These are phyloP conservation scores for Aureococcus anophagefferens DNA, from an alignment of 108 stramenopile species.

Conservation along the genomic window DNA sequence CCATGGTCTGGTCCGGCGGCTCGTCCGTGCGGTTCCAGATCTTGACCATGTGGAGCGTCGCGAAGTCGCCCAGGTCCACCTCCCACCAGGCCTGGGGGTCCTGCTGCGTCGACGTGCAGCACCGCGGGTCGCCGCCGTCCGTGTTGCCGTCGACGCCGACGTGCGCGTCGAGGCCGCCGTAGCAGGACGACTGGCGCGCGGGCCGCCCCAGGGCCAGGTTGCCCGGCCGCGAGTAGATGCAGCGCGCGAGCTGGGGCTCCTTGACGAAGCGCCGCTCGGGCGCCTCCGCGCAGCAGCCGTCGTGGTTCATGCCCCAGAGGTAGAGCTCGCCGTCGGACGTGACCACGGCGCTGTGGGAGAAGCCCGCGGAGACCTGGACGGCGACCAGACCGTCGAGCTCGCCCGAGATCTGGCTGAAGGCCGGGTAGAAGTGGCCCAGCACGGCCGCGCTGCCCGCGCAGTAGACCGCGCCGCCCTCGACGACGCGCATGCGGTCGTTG, in stretches of 20 bases:
- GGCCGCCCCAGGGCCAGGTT: slow-evolving; percentile 24
- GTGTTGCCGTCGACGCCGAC: slow-evolving; percentile 29
- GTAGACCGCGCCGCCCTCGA: slow-evolving; percentile 37
- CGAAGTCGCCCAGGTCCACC: slow-evolving; percentile 26
- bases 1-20: slow-evolving; percentile 32
- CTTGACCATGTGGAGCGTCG: slow-evolving; percentile 23
- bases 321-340: slow-evolving; percentile 52
- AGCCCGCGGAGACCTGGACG: slow-evolving; percentile 46
- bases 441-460: slow-evolving; percentile 44
- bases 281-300: slow-evolving; percentile 52
- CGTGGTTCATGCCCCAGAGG: slow-evolving; percentile 48
- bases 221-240: slow-evolving; percentile 28
- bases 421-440: slow-evolving; percentile 28
- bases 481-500: slow-evolving; percentile 7
- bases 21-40: slow-evolving; percentile 56
- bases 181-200: slow-evolving; percentile 13
- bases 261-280: slow-evolving; percentile 19
- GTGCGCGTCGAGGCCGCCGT: slow-evolving; percentile 16
- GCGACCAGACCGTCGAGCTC: slow-evolving; percentile 13
- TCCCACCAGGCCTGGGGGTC: slow-evolving; percentile 31
- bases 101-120: slow-evolving; percentile 25
- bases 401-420: slow-evolving; percentile 14
- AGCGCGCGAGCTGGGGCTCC: slow-evolving; percentile 25
- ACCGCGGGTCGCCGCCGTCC: slow-evolving; percentile 9
- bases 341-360: slow-evolving; percentile 34